phyloP scores from a whole-genome alignment of 1,139 yeast genomes.

The Taphrina deformans region DNA sequence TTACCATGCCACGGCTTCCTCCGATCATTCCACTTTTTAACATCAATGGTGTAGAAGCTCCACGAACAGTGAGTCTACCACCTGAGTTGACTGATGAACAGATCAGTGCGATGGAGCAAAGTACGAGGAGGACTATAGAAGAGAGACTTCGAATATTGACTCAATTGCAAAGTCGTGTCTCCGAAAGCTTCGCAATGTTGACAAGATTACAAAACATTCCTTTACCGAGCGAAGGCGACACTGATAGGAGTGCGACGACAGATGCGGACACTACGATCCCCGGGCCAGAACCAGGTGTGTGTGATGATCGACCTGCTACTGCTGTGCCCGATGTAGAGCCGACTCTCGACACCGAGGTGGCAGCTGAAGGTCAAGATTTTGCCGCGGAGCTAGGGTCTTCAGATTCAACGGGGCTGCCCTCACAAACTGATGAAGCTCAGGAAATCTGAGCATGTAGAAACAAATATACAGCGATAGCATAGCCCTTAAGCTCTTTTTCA shows the following conservation, averaged over 20 bases:
- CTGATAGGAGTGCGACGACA: neutral
- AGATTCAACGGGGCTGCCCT: neutral
- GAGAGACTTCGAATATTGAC: conserved; percentile 16
- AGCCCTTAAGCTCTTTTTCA: neutral
- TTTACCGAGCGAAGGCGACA: neutral
- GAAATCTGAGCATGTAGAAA: neutral
- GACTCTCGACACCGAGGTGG: neutral
- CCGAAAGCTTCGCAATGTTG: conserved; percentile 21
- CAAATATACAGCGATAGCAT: conserved; percentile 7
- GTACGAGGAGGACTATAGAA: conserved; percentile 24
- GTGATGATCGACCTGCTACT: neutral
- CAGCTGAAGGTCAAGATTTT: neutral
- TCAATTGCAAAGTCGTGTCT: conserved; percentile 15
- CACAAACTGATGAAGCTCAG: neutral
- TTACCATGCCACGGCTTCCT: conserved; percentile 2
- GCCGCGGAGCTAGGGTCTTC: neutral
- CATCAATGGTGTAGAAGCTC: neutral
- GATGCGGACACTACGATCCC: neutral
- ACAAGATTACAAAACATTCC: conserved; percentile 7
- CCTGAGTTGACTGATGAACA: conserved; percentile 25
- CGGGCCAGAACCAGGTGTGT: neutral
- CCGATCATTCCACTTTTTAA: conserved; percentile 26
- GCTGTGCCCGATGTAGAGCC: neutral
- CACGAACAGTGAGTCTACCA: conserved; percentile 2
- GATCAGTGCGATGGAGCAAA: conserved; percentile 20